These are phyloP conservation scores for Gossypium sturtianum DNA, from an alignment of 345 rosid genomes.

Conservation along the genomic window DNA sequence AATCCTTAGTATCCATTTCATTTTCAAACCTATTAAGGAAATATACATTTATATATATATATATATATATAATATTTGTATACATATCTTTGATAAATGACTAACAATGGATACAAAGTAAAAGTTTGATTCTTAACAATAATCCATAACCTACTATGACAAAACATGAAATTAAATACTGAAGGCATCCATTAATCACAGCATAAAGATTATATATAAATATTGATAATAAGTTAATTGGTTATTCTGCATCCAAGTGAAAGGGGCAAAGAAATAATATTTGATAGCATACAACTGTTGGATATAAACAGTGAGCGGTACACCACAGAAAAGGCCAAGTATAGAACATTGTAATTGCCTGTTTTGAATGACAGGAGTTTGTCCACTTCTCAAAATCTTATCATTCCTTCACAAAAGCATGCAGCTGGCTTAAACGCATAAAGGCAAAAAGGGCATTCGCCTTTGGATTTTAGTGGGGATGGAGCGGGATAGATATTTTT, in stretches of 20 bases:
- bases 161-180: neutral
- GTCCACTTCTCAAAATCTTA: conserved; percentile 4
- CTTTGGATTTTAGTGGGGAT: neutral
- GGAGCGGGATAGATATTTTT: neutral
- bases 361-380: conserved; percentile 16
- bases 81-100: neutral
- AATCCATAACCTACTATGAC: neutral
- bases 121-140: neutral
- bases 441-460: neutral
- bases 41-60: too few relatives aligned
- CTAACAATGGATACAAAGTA: neutral
- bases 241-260: neutral
- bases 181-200: neutral
- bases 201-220: neutral
- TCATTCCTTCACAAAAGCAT: conserved; percentile 9
- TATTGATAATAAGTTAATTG: too few relatives aligned
- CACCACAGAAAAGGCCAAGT: conserved; percentile 21
- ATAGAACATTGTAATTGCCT: neutral
- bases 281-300: conserved; percentile 2
- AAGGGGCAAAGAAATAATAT: neutral
- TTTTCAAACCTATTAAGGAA: neutral
- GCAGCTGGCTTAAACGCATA: neutral
- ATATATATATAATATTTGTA: too few relatives aligned
- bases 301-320: conserved; percentile 5
- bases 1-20: neutral